Conservation (phyloP, 192 early-diverging fungal species). For the Diversispora epigaea region DNA sequence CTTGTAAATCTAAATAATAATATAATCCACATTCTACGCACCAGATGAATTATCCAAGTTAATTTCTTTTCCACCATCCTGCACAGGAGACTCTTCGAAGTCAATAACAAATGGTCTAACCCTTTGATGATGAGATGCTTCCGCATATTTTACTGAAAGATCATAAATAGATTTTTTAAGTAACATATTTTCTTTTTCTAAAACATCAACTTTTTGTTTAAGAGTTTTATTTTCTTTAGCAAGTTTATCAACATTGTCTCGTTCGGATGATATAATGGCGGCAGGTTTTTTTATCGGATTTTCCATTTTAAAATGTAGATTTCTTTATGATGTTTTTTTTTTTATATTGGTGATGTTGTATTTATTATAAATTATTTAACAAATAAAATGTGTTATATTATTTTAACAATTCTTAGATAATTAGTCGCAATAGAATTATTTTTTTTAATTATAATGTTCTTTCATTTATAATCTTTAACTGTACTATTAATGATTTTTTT, state of each 20-base stretch:
- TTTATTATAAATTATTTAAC: no score
- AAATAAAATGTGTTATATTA: no score
- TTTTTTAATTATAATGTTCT: no score
- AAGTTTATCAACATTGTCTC: conserved; percentile 50
- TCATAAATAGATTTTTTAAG: conserved; percentile 85
- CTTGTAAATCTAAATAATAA: no score
- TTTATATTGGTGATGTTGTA: neutral
- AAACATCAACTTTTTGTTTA: conserved; percentile 69
- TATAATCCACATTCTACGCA: neutral
- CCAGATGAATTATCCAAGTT: conserved; percentile 25
- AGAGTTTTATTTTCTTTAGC: conserved; percentile 67
- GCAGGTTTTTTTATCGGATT: neutral
- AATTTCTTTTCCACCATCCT: conserved; percentile 22
- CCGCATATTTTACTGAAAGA: conserved; percentile 68
- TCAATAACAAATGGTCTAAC: conserved; percentile 49
- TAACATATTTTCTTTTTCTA: conserved; percentile 74
- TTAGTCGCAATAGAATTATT: no score
- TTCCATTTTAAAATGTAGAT: neutral
- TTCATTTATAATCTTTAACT: no score
- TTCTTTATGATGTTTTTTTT: neutral
- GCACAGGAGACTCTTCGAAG: conserved; percentile 29
- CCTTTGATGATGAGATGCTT: conserved; percentile 39
- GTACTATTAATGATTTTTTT: no score
- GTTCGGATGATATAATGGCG: conserved; percentile 2
- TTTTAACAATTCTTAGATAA: no score